Percentiles rank a stretch among this genome's conserved stretches.
Conservation (phyloP, 495 filamentous ascomycete genomes). For the Neurospora africana region DNA sequence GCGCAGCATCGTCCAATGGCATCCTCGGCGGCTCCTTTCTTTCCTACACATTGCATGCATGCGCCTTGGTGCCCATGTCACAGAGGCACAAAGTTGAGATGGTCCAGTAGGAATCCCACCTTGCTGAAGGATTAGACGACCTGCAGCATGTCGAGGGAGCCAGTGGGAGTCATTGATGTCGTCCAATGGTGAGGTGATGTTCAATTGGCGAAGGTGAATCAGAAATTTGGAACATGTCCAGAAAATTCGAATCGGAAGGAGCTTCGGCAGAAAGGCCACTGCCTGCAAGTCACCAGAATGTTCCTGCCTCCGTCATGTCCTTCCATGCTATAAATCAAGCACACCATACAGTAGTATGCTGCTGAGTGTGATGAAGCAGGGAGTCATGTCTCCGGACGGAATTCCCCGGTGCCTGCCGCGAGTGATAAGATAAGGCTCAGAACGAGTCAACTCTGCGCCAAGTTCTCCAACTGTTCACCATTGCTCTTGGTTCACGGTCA, state of each 20-base stretch:
- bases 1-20: not conserved
- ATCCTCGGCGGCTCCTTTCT: not conserved
- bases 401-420: not conserved
- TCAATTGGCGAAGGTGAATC: not conserved
- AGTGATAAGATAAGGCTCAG: not conserved
- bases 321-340: not conserved
- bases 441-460: not conserved
- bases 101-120: not conserved
- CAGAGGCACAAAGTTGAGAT: not conserved
- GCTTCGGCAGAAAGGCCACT: not conserved
- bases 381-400: not conserved
- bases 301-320: not conserved
- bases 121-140: not conserved
- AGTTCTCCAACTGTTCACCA: not conserved
- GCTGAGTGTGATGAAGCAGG: not conserved
- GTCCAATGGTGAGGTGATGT: not conserved
- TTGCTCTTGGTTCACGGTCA: not conserved
- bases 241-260: not conserved
- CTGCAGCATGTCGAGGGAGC: not conserved
- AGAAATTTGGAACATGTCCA: no score
- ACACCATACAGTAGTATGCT: not conserved
- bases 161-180: not conserved
- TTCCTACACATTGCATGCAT: no score
- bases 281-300: not conserved
- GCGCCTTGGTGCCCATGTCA: not conserved